phyloP scores from a whole-genome alignment of 2,329 filamentous ascomycete genomes.

The Pyrenophora seminiperda region DNA sequence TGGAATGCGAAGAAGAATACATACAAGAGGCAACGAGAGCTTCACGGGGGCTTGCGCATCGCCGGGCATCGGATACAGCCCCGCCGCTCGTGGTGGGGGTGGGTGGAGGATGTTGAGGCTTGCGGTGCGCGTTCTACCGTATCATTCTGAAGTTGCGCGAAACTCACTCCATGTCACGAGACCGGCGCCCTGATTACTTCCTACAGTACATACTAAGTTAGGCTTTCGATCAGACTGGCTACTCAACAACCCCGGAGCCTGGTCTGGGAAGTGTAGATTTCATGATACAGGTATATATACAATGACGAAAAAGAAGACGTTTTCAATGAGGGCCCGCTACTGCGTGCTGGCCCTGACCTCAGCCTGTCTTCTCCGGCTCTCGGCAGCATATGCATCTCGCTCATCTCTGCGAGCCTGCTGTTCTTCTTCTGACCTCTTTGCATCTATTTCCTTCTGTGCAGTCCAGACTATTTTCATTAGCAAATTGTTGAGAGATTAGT shows the following conservation, averaged over 20 bases:
- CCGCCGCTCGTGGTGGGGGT: constrained; percentile 20
- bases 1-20: constrained; percentile 18
- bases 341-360: constrained; percentile 43
- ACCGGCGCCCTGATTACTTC: neutral
- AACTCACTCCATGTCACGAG: constrained; percentile 37
- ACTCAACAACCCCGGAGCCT: too few relatives aligned
- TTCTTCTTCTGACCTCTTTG: constrained; percentile 33
- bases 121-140: constrained; percentile 24
- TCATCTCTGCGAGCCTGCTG: constrained; percentile 39
- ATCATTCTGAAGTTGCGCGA: constrained; percentile 6
- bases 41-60: constrained; percentile 67
- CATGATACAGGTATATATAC: constrained; percentile 25
- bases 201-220: neutral
- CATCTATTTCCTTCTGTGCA: constrained; percentile 43
- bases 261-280: constrained; percentile 24
- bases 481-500: neutral
- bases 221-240: too few relatives aligned
- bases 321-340: constrained; percentile 14
- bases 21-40: constrained; percentile 75
- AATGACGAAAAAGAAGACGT: constrained; percentile 11
- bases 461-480: constrained; percentile 41
- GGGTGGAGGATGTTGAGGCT: constrained; percentile 22
- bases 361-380: constrained; percentile 39
- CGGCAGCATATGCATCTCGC: constrained; percentile 38
- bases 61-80: constrained; percentile 44